A percentile compares a stretch with the other conserved stretches of the same genome.
Conservation (phyloP, 169 alveolate genomes). For the Cryptosporidium sp. region DNA sequence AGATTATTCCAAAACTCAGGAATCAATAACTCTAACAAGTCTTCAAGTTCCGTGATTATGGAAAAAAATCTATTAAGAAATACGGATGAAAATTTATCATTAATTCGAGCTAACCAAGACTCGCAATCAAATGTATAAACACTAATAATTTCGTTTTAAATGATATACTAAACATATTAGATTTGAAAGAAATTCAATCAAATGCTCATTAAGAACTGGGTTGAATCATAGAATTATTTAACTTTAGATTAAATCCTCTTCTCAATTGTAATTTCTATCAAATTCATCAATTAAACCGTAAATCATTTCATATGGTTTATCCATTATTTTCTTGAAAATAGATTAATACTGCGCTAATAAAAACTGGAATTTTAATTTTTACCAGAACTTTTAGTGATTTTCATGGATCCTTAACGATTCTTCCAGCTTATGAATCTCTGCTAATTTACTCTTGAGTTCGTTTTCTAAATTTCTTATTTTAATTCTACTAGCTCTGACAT, state of each 20-base stretch:
- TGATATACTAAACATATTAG: too few relatives aligned
- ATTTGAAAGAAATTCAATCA: background rate
- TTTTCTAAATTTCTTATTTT: constrained; percentile 33
- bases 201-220: too few relatives aligned
- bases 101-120: constrained; percentile 27
- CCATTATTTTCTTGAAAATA: background rate
- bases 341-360: too few relatives aligned
- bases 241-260: too few relatives aligned
- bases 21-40: background rate
- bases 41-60: background rate
- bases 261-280: too few relatives aligned
- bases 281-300: too few relatives aligned
- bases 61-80: background rate
- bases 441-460: constrained; percentile 22
- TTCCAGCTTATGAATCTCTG: constrained; percentile 40
- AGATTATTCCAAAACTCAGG: constrained; percentile 12
- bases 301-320: too few relatives aligned
- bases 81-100: constrained; percentile 8
- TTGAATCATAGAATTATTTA: too few relatives aligned
- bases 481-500: constrained; percentile 21
- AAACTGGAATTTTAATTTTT: background rate
- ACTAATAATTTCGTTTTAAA: background rate
- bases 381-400: background rate
- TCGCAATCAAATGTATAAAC: background rate
- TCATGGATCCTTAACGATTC: background rate